Evolutionary conservation across 1,284 basidiomycete species (phyloP).

Genomic region (Apiotrichum veenhuisii): DNA sequence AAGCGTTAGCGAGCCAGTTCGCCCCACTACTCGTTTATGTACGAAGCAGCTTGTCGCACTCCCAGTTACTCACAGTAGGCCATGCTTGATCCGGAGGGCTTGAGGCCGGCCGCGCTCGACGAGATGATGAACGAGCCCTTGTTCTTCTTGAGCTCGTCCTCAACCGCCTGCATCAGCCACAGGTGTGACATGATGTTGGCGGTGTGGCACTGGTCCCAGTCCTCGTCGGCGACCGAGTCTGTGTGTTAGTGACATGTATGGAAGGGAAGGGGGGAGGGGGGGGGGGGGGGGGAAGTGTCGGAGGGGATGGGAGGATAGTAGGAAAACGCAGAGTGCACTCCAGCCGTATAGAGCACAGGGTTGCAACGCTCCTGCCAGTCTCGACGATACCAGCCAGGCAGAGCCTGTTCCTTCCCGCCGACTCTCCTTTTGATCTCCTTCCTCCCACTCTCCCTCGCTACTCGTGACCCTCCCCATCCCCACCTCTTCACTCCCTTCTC

Average conservation of each 20-base stretch:
- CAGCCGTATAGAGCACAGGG: no score
- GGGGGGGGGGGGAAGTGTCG: no score
- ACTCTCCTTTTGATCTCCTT: no score
- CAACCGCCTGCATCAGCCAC: slow-evolving; percentile 19
- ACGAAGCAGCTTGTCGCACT: not conserved
- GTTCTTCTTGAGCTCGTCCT: slow-evolving; percentile 13
- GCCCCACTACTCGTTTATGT: no score
- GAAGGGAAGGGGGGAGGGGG: not conserved
- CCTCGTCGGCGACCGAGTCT: slow-evolving; percentile 16
- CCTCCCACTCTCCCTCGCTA: no score
- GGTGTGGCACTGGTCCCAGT: slow-evolving; percentile 20
- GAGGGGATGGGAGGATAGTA: no score
- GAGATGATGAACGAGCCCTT: slow-evolving; percentile 18
- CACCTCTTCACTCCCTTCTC: no score
- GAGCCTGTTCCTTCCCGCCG: no score
- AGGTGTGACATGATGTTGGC: slow-evolving; percentile 22
- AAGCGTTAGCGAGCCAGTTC: not conserved
- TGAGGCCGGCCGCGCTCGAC: slow-evolving; percentile 15
- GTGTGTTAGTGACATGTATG: not conserved
- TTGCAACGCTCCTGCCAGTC: no score
- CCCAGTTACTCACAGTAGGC: not conserved
- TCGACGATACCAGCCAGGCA: no score
- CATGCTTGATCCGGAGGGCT: slow-evolving; percentile 22
- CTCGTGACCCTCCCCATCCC: no score
- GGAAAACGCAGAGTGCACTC: no score